Evolutionary conservation across 2,329 filamentous ascomycete genomes (phyloP), one percentile per base, ranked within the genome.

Genomic region (Clonostachys solani): DNA sequence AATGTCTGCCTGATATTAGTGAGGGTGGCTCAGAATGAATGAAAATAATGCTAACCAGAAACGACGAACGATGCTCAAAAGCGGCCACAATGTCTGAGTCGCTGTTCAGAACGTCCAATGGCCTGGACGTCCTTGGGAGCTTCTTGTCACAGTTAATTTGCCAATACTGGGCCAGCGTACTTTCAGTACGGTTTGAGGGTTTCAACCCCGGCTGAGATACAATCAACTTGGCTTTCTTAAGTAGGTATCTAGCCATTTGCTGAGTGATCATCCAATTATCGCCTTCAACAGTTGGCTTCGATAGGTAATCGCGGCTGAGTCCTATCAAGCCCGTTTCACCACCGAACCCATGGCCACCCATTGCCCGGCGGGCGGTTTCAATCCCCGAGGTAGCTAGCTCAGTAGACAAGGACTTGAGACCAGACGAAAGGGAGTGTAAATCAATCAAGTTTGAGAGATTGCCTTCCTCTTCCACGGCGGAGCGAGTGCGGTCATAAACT

Each of bases 191-290:
- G 9, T 38, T 38, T 38, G 13, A 15, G 16, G 36, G 36, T 8
- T 38, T 38, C 36, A 38, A 8, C 13, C 36, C 16, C 13, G 36
- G 36, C 13, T 38, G 13, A 16, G 13, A 15, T 16, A 8, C 36
- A 16, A 38, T 8, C 5, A 38, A 16, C 36, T 38, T 38, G 36
- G 36, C 36, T 16, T 38, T 38, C 73, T 89, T 89, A 53, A 89
- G 74, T 36, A 89, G 77, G 60, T 88, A 89, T 51, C 84, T 78
- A 10, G 83, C 83, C 9, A 89, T 84, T 67, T 89, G 86, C 63
- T 89, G 86, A 13, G 83, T 87, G 48, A 89, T 69, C 84, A 89
- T 88, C 69, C 86, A 89, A 69, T 87, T 87, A 69, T 88, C 85
- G 46, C 85, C 85, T 61, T 88, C 85, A 82, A 82, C 86, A 12